phyloP scores from a whole-genome alignment of 1,284 basidiomycete genomes.

The Inonotus obliquus region DNA sequence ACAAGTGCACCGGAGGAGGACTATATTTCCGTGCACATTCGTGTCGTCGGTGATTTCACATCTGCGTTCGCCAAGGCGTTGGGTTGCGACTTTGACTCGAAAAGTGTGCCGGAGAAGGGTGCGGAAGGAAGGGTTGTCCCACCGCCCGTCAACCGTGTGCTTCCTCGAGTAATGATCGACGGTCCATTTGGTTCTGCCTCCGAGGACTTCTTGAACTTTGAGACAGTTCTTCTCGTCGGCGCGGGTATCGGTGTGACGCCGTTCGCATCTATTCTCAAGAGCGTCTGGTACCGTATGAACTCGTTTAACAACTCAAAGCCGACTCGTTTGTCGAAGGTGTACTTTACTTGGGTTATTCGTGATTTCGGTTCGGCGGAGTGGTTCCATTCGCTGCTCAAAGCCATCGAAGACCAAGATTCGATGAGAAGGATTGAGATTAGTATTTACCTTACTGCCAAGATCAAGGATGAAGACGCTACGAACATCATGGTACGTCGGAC shows the following conservation, averaged over 20 bases:
- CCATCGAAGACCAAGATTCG: slow-evolving; percentile 87
- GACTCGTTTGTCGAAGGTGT: slow-evolving; percentile 78
- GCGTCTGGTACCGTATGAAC: slow-evolving; percentile 95
- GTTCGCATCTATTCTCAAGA: slow-evolving; percentile 87
- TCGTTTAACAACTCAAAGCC: slow-evolving; percentile 66
- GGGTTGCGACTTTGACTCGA: slow-evolving; percentile 76
- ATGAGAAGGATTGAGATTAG: slow-evolving; percentile 84
- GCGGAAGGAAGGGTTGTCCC: slow-evolving; percentile 56
- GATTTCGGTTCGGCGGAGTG: slow-evolving; percentile 84
- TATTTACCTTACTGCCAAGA: slow-evolving; percentile 84
- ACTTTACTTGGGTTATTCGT: slow-evolving; percentile 87
- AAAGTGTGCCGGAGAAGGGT: slow-evolving; percentile 33
- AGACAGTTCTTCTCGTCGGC: slow-evolving; percentile 80
- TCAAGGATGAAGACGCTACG: slow-evolving; percentile 86
- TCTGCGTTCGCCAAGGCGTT: slow-evolving; percentile 70
- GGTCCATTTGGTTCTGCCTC: slow-evolving; percentile 83
- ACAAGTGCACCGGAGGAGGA: slow-evolving; percentile 89
- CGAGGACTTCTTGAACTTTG: slow-evolving; percentile 84
- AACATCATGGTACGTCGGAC: slow-evolving; percentile 68
- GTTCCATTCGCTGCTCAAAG: slow-evolving; percentile 90
- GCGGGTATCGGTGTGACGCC: slow-evolving; percentile 92
- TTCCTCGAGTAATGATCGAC: slow-evolving; percentile 88
- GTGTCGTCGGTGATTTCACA: slow-evolving; percentile 85
- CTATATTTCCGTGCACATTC: slow-evolving; percentile 87
- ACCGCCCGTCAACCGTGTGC: slow-evolving; percentile 59